Base-by-base conservation (phyloP, 768 basidiomycete species). In the Rhodotorula graminis region DNA sequence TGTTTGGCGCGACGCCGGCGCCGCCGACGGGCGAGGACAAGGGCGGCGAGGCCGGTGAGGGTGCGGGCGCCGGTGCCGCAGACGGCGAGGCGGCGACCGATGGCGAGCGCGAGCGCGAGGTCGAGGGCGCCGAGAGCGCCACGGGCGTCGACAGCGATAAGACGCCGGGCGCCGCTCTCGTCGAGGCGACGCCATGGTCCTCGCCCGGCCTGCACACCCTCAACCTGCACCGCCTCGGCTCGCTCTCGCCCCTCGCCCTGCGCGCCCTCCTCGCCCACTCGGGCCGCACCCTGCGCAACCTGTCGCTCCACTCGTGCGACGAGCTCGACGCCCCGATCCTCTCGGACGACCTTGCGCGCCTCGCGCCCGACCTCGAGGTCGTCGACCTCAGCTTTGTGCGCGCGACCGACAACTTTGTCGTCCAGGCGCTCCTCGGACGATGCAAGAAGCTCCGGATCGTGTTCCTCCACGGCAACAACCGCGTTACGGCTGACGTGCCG, bases 301-400 rank as follows among this genome's bases (percentile, higher is more conserved):
- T 98, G 37, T 85, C 85, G 73, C 85, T 98, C 77, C 92, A 93
- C 64, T 88, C 90, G 5, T 88, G 90, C 87, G 88, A 88, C 78
- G 85, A 85, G 8, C 83, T 86, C 0, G 83, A 84, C 0, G 82
- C 84, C 47, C 80, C 82, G 3, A 79, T 90, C 42, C 71, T 70
- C 63, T 55, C 69, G 23, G 25, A 11, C 8, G 2, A 0, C 10
- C 79, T 86, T 27, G 81, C 76, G 21, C 55, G 42, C 33, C 80
- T 50, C 18, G 83, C 80, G 25, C 78, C 75, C 6, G 81, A 84
- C 49, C 72, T 95, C 78, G 81, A 79, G 76, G 84, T 82, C 78
- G 72, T 97, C 53, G 90, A 98, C 78, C 81, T 93, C 5, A 89
- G 93, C 2, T 98, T 90, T 86, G 93, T 93, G 77, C 83, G 94